Conservation (phyloP, 495 filamentous ascomycete genomes). For the Trichoderma virens region DNA sequence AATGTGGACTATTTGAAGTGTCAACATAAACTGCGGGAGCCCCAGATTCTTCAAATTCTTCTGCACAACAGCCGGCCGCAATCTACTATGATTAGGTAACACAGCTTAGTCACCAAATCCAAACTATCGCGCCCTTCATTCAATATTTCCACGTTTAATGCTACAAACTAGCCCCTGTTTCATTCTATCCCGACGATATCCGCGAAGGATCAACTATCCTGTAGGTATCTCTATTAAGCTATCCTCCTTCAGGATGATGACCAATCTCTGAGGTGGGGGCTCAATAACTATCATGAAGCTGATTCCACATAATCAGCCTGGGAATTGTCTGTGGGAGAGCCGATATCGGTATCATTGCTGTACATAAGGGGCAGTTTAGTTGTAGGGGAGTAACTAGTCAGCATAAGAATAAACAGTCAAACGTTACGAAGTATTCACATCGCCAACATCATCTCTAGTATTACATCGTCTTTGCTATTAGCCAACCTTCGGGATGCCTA, state of each 20-base stretch:
- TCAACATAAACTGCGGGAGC: no score
- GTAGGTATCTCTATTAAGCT: no score
- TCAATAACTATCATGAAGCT: not conserved
- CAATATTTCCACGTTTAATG: not conserved
- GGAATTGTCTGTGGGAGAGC: not conserved
- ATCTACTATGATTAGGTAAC: constrained; percentile 12
- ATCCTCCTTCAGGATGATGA: not conserved
- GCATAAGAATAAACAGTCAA: not conserved
- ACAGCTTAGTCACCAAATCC: no score
- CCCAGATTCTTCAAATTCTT: no score
- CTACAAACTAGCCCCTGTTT: not conserved
- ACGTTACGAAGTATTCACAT: not conserved
- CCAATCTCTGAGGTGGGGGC: not conserved
- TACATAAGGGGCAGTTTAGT: not conserved
- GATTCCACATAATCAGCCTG: not conserved
- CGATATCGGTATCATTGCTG: not conserved
- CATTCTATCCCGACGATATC: constrained; percentile 12
- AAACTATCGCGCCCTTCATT: no score
- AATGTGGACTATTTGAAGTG: no score
- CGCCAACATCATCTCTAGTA: not conserved
- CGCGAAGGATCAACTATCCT: not conserved
- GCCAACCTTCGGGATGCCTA: not conserved
- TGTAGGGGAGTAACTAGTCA: not conserved
- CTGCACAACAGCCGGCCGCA: no score
- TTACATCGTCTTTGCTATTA: not conserved